A percentile compares a stretch with the other conserved stretches of the same genome.
Evolutionary conservation across 805 yeast genomes (phyloP).

Genomic region (Yarrowia keelungensis): DNA sequence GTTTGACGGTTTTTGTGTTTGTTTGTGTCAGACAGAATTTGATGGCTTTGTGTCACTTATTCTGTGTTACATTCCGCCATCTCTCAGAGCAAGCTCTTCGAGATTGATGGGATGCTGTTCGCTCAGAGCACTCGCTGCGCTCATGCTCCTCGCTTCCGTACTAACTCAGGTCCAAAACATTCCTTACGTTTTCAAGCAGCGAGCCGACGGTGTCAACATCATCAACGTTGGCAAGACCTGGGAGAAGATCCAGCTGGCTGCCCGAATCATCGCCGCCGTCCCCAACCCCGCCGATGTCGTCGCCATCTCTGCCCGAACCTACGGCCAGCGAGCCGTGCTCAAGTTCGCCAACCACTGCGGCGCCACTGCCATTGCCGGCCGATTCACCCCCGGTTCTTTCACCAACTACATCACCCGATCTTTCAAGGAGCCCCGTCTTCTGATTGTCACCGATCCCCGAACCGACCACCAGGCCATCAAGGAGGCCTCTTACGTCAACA

Average conservation of each 20-base stretch:
- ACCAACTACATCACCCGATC: slow-evolving; percentile 99
- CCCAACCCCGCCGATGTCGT: slow-evolving; percentile 99
- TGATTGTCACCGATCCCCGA: slow-evolving; percentile 99
- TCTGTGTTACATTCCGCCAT: no score
- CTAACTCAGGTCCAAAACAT: slow-evolving; percentile 78
- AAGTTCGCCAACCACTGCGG: slow-evolving; percentile 99
- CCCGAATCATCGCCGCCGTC: slow-evolving; percentile 98
- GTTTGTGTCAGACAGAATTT: neutral
- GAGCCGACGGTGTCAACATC: slow-evolving; percentile 99
- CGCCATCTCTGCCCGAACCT: slow-evolving; percentile 98
- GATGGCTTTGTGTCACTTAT: no score
- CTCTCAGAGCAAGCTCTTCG: no score
- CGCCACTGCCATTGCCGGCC: slow-evolving; percentile 99
- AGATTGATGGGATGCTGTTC: neutral
- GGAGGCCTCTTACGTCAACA: slow-evolving; percentile 99
- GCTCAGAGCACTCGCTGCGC: neutral
- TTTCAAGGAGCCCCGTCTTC: slow-evolving; percentile 99
- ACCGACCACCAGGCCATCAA: slow-evolving; percentile 99
- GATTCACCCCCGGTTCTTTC: slow-evolving; percentile 99
- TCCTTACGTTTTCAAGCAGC: slow-evolving; percentile 81
- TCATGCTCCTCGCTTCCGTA: neutral
- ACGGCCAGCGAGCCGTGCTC: slow-evolving; percentile 99
- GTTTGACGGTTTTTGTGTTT: no score
- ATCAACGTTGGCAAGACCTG: slow-evolving; percentile 99
- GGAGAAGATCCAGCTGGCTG: slow-evolving; percentile 99